Base-by-base conservation (phyloP, 2,329 filamentous ascomycete species). In the Alternaria metachromatica region DNA sequence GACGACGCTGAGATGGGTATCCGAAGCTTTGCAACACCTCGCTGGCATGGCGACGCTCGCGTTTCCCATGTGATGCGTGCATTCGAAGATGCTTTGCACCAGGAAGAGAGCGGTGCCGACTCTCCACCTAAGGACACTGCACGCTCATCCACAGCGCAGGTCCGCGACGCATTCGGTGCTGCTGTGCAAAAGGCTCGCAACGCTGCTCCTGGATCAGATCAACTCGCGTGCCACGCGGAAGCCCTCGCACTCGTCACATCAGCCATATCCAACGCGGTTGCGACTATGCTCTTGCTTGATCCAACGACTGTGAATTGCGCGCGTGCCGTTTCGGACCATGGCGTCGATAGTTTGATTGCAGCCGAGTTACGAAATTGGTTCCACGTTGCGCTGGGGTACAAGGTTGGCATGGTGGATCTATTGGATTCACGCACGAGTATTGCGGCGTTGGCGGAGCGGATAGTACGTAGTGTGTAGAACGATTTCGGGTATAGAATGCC, bases 31-130 rank as follows among this genome's bases (percentile, higher is more conserved):
- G 18, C 50, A 30, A 28, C 20, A 21, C 54, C 54, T 23, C 33
- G 50, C 18, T 49, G 73, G 73, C 69, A 78, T 61, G 54, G 46
- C 50, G 76, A 78, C 54, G 67, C 49, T 1, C 72, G 75, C 8
- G 72, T 73, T 4, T 68, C 72, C 3, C 48, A 66, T 12, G 64
- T 77, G 1, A 65, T 77, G 62, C 71, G 69, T 4, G 73, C 73
- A 10, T 55, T 74, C 9, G 58, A 64, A 0, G 73, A 77, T 49
- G 75, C 72, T n/a, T 20, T 21, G 44, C 44, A 2, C 18, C 21
- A 46, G 33, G 33, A 37, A 15, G 33, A 37, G 15, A 2, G 33
- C 33, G 15, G 33, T 37, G 33, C 33, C 33, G 15, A 37, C 33
- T n/a, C 33, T 37, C 33, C 15, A 37, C 45, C 66, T 1, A 48